A percentile compares a stretch with the other conserved stretches of the same genome.
Conservation (phyloP, 2,329 filamentous ascomycete species). For the Rhexocercosporidium sp. region DNA sequence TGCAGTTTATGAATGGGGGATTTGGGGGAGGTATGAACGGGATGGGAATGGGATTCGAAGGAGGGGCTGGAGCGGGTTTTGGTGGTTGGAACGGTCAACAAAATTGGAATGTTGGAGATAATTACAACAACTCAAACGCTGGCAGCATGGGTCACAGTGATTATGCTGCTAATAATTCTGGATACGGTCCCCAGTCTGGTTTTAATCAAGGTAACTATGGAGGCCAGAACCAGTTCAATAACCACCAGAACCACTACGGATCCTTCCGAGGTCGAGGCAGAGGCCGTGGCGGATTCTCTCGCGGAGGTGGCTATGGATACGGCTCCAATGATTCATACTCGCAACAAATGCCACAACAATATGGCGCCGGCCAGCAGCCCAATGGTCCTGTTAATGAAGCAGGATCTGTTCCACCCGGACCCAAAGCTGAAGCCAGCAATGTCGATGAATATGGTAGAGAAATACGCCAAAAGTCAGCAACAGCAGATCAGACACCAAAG, state of each 20-base stretch:
- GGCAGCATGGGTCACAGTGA: slow-evolving; percentile 79
- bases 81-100: slow-evolving; percentile 82
- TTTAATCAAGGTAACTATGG: slow-evolving; percentile 86
- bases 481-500: slow-evolving; percentile 31
- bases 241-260: slow-evolving; percentile 69
- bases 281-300: slow-evolving; percentile 42
- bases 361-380: slow-evolving; percentile 33
- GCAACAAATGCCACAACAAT: slow-evolving; percentile 40
- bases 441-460: slow-evolving; percentile 46
- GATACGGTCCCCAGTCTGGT: slow-evolving; percentile 64
- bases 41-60: slow-evolving; percentile 75
- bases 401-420: slow-evolving; percentile 37
- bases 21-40: slow-evolving; percentile 77
- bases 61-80: slow-evolving; percentile 64
- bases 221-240: slow-evolving; percentile 72
- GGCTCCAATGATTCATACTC: slow-evolving; percentile 39
- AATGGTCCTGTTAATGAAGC: slow-evolving; percentile 40
- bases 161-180: slow-evolving; percentile 79
- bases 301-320: slow-evolving; percentile 40
- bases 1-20: slow-evolving; percentile 81
- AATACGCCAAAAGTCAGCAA: slow-evolving; percentile 37
- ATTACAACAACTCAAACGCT: slow-evolving; percentile 86
- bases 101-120: slow-evolving; percentile 84
- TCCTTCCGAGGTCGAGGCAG: slow-evolving; percentile 50
- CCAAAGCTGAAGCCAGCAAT: slow-evolving; percentile 39